These are phyloP conservation scores for Tetragonia tetragonoides DNA, from an alignment of 148 eudicot species.

Conservation along the genomic window DNA sequence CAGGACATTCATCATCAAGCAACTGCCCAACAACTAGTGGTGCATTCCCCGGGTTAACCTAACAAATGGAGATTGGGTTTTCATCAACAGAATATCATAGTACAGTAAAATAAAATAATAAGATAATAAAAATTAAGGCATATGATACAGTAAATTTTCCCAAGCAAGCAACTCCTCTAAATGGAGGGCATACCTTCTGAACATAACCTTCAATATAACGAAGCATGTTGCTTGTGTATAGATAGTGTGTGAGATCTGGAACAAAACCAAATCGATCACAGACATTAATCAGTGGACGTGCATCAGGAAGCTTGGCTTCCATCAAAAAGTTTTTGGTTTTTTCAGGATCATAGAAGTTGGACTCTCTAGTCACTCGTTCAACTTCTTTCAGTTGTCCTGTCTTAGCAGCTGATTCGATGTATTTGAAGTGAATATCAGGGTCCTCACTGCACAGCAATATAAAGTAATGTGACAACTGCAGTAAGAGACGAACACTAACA, in stretches of 20 bases:
- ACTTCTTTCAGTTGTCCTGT: constrained; percentile 92
- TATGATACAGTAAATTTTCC: neutral
- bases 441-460: constrained; percentile 59
- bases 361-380: constrained; percentile 85
- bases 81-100: neutral
- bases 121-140: neutral
- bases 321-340: constrained; percentile 83
- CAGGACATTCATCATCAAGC: constrained; percentile 97
- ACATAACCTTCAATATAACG: constrained; percentile 99
- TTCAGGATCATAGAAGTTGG: constrained; percentile 79
- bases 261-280: constrained; percentile 85
- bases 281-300: constrained; percentile 83
- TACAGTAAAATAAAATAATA: neutral
- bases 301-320: constrained; percentile 96
- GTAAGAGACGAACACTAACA: constrained; percentile 1
- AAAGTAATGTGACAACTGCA: neutral
- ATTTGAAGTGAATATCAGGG: constrained; percentile 84
- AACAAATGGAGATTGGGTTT: constrained; percentile 17
- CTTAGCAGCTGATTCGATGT: constrained; percentile 86
- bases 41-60: constrained; percentile 98
- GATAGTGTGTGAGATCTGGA: constrained; percentile 89
- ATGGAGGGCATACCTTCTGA: constrained; percentile 61
- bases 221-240: constrained; percentile 89
- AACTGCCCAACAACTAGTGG: constrained; percentile 97
- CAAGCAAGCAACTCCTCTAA: constrained; percentile 5